phyloP scores from a whole-genome alignment of 176 grass and related monocot genomes.

The Stipa capillata region DNA sequence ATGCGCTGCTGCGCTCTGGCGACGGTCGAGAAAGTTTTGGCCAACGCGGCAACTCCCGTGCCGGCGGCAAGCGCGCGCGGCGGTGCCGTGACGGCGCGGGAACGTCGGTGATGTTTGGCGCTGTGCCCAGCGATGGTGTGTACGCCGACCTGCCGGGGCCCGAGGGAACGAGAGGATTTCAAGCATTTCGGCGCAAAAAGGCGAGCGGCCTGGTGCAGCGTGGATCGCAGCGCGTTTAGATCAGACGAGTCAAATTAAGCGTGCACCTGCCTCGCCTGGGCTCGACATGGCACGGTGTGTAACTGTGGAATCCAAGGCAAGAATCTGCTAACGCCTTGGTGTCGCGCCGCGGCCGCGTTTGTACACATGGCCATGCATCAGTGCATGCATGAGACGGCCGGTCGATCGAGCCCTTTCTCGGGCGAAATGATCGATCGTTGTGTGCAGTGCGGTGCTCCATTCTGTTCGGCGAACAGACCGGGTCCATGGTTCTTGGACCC shows the following conservation, averaged over 20 bases:
- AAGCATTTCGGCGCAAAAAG: slow-evolving; percentile 9
- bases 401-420: no score
- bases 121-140: not conserved
- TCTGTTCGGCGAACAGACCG: no score
- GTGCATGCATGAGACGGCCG: no score
- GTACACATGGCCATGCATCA: not conserved
- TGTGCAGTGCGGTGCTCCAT: no score
- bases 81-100: not conserved
- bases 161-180: not conserved
- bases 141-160: not conserved
- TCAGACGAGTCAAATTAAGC: not conserved
- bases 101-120: not conserved
- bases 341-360: not conserved
- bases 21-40: not conserved
- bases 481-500: no score
- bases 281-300: slow-evolving; percentile 4
- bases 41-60: not conserved
- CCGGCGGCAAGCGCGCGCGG: not conserved
- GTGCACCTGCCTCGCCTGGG: not conserved
- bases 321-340: not conserved
- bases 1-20: not conserved
- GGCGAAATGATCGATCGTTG: no score
- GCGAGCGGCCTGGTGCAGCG: not conserved
- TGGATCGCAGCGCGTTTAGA: no score
- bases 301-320: slow-evolving; percentile 20